Evolutionary conservation across 192 early-diverging fungal species (phyloP).

Genomic region (Coemansia sp.): DNA sequence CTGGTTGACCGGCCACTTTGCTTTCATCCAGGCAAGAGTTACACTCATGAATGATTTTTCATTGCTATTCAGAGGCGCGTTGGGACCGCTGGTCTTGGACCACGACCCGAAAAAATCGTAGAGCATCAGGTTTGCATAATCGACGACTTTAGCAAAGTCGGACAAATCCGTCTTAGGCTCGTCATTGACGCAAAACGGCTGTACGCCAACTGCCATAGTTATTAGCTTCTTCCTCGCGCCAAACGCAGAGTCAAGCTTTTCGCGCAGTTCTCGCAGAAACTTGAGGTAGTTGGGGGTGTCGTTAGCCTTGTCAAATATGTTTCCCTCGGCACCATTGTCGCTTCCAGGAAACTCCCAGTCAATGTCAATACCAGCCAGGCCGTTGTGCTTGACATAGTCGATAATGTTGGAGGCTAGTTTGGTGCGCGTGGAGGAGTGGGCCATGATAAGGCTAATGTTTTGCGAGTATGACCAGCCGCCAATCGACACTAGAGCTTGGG

Average conservation of each 20-base stretch:
- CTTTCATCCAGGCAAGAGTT: constrained; percentile 57
- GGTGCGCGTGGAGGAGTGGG: constrained; percentile 43
- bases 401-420: constrained; percentile 62
- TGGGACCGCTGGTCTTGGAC: constrained; percentile 58
- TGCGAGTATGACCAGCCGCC: constrained; percentile 74
- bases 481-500: constrained; percentile 64
- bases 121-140: constrained; percentile 67
- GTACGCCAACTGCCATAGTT: constrained; percentile 60
- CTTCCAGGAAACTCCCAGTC: constrained; percentile 73
- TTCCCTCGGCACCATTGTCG: constrained; percentile 23
- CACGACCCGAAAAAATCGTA: constrained; percentile 65
- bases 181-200: constrained; percentile 58
- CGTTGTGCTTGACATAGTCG: constrained; percentile 54
- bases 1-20: constrained; percentile 62
- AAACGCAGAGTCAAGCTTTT: constrained; percentile 50
- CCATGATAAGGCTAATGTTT: constrained; percentile 60
- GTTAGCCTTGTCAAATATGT: constrained; percentile 46
- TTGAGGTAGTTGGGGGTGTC: constrained; percentile 64
- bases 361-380: constrained; percentile 64
- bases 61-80: constrained; percentile 57
- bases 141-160: constrained; percentile 62
- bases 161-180: constrained; percentile 54
- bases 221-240: constrained; percentile 53
- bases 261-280: constrained; percentile 62
- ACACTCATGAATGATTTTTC: constrained; percentile 51